phyloP scores from a whole-genome alignment of 306 rosid genomes.

The Clitoria ternatea region DNA sequence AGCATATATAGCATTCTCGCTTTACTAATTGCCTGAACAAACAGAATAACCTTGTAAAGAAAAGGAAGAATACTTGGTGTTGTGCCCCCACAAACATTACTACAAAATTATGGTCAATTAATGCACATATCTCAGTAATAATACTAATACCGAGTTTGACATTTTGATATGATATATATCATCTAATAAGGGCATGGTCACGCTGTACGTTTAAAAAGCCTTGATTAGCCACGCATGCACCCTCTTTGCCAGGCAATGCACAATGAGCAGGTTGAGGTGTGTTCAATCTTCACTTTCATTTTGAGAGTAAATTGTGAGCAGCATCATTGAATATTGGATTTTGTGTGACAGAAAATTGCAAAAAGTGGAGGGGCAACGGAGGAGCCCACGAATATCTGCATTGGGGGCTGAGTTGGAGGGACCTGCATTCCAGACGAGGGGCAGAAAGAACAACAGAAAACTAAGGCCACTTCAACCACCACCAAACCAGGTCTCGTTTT shows the following conservation, averaged over 20 bases:
- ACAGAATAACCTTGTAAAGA: not conserved
- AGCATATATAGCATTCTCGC: too few relatives aligned
- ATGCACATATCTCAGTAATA: not conserved
- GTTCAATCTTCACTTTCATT: not conserved
- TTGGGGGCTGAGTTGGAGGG: slow-evolving; percentile 37
- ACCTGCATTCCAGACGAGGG: slow-evolving; percentile 43
- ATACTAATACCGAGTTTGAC: not conserved
- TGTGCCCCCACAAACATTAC: not conserved
- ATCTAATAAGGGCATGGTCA: not conserved
- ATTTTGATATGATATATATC: not conserved
- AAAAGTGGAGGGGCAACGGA: slow-evolving; percentile 48
- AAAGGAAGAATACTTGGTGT: not conserved
- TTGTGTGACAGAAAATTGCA: slow-evolving; percentile 24
- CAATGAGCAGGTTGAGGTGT: slow-evolving; percentile 44
- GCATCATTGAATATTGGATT: slow-evolving; percentile 1
- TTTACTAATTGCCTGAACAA: too few relatives aligned
- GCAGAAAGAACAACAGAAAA: slow-evolving; percentile 39
- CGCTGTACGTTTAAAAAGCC: not conserved
- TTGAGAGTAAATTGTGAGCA: not conserved
- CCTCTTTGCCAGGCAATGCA: not conserved
- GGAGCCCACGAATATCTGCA: slow-evolving; percentile 50
- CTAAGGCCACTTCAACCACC: slow-evolving; percentile 28
- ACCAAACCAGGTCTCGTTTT: slow-evolving; percentile 22
- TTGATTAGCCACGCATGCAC: not conserved
- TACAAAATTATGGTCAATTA: not conserved